Percentiles rank a stretch among this genome's conserved stretches.
These are phyloP conservation scores for Chenopodium berlandieri DNA, from an alignment of 148 eudicot genomes.

Conservation along the genomic window DNA sequence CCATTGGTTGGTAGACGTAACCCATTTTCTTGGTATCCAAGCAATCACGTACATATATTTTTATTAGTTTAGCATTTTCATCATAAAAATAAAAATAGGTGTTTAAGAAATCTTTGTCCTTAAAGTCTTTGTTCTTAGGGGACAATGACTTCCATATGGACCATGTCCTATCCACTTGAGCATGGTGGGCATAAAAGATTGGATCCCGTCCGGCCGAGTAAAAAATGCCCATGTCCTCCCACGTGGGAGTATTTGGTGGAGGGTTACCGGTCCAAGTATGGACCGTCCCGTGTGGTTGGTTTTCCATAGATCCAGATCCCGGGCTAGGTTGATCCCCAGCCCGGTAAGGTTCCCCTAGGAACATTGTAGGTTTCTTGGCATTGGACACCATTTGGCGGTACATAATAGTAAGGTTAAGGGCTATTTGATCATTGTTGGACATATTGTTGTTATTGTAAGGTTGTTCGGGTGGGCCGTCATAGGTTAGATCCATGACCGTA, in stretches of 20 bases:
- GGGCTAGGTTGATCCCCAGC: constrained; percentile 57
- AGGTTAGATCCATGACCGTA: constrained; percentile 49
- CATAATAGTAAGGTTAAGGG: constrained; percentile 61
- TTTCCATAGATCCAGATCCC: constrained; percentile 63
- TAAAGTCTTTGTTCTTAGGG: constrained; percentile 43
- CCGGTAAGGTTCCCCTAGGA: constrained; percentile 66
- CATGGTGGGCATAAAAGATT: constrained; percentile 66
- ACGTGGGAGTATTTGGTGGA: constrained; percentile 38
- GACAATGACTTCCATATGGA: constrained; percentile 63
- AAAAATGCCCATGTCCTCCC: constrained; percentile 85
- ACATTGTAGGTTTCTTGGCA: constrained; percentile 44
- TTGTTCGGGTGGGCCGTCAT: constrained; percentile 24
- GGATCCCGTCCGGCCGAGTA: constrained; percentile 85
- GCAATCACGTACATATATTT: constrained; percentile 59
- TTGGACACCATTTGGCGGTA: constrained; percentile 75
- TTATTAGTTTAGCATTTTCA: constrained; percentile 59
- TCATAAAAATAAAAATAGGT: constrained; percentile 65
- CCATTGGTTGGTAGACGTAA: constrained; percentile 60
- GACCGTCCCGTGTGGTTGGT: constrained; percentile 66
- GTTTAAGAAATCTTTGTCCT: constrained; percentile 64
- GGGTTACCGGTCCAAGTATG: constrained; percentile 68
- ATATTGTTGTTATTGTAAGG: neutral
- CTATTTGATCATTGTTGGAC: constrained; percentile 28
- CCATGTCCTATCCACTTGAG: constrained; percentile 75
- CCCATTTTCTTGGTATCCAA: constrained; percentile 56